phyloP scores from a whole-genome alignment of 441 rosid species.

The Syzygium syzygioides region DNA sequence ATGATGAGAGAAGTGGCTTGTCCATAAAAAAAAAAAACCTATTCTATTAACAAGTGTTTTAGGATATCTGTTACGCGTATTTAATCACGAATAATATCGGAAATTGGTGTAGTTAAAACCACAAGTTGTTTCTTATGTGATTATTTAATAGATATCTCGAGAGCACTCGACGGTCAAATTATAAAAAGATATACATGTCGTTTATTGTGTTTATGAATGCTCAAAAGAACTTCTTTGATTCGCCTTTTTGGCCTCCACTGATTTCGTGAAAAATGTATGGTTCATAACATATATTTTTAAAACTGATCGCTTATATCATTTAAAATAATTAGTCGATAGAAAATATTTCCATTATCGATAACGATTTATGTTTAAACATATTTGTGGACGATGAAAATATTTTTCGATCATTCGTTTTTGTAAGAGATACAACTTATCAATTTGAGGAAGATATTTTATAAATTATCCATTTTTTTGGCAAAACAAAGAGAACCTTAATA shows the following conservation, averaged over 20 bases:
- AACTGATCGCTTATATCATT: fast-evolving
- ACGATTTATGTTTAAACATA: not conserved
- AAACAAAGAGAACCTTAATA: not conserved
- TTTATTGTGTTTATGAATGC: not conserved
- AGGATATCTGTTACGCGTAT: not conserved
- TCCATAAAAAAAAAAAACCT: not conserved
- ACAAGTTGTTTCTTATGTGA: not conserved
- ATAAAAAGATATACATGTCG: not conserved
- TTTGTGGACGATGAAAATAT: too few relatives aligned
- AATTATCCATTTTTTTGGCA: too few relatives aligned
- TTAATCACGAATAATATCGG: not conserved
- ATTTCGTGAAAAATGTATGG: too few relatives aligned
- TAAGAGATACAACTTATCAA: too few relatives aligned
- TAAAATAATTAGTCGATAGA: not conserved
- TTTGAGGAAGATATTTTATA: too few relatives aligned
- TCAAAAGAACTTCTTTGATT: not conserved
- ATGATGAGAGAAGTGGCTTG: not conserved
- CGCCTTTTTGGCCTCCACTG: not conserved
- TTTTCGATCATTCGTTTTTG: too few relatives aligned
- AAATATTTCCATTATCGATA: fast-evolving
- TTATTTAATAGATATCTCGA: not conserved
- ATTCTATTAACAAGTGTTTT: too few relatives aligned
- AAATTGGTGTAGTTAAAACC: not conserved
- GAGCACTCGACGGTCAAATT: fast-evolving
- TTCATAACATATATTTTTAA: not conserved